Evolutionary conservation across 2,329 filamentous ascomycete species (phyloP), one percentile per base, ranked within the genome.

Genomic region (Teratosphaeria gauchensis): DNA sequence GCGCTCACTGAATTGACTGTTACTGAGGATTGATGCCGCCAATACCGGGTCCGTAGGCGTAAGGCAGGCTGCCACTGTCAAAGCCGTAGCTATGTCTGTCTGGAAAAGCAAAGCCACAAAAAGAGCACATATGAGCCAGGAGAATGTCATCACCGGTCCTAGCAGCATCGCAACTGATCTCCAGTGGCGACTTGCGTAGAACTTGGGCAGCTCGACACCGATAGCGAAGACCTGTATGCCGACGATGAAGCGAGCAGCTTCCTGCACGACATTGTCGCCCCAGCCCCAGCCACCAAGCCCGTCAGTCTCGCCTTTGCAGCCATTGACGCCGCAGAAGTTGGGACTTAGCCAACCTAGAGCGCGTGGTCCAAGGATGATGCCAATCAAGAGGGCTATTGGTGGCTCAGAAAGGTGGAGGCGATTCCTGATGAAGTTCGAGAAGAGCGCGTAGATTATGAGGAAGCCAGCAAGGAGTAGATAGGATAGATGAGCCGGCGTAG

Each of bases 1-100:
- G 14, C 81, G 67, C 1, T 72, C 72, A 57, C 77, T 80, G 71
- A 83, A 83, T 54, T 76, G 78, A 32, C 77, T 79, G 63, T 82
- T 80, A 1, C 76, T 75, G 12, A 83, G 71, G 1, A 84, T 80
- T 24, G 75, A 78, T 3, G 81, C 78, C 1, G 81, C 78, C 12
- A 83, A 71, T 0, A 84, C 80, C 0, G 81, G 80, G 69, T 83
- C 81, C 0, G 81, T 83, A 1, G 80, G 81, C 0, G 81, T 81
- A 1, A 83, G 72, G 63, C 80, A 83, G 3, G 81, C 81, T 0
- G 77, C 77, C 28, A 83, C 77, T 4, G 80, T 75, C 46, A 82
- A 65, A 0, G 80, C 76, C 0, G 78, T 78, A 0, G 75, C 66
- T 32, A 77, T 63, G 54, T 76, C 72, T 0, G 74, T 77, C 4